Evolutionary conservation across 2,329 filamentous ascomycete species (phyloP), one percentile per base, ranked within the genome.

Genomic region (Fusarium mexicanum): DNA sequence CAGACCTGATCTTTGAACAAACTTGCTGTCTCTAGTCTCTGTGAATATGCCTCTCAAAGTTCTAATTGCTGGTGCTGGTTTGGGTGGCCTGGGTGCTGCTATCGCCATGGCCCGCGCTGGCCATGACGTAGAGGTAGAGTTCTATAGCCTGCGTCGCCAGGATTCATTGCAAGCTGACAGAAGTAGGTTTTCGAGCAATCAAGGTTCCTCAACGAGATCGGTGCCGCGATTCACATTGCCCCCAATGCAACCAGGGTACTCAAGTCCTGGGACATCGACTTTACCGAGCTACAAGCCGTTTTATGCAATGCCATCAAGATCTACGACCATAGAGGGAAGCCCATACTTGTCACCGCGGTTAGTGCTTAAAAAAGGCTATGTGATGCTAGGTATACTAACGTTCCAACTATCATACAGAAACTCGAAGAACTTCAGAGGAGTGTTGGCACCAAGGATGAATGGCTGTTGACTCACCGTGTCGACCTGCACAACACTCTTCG

Each of bases 101-200:
- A 66, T 66, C 10, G 58, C 63, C n/a, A 38, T 66, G n/a, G 61
- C 63, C n/a, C 63, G 63, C 14, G 58, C 63, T 16, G 63, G 59
- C 9, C 63, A 66, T 22, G 5, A 63, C 2, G 59, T 66, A 5
- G 63, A 66, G 41, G 63, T 63, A 40, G 9, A 17, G 9, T 24
- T 12, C 2, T 13, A 24, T 20, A 24, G 16, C 3, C 16, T 24
- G 3, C 6, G 1, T 8, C 12, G 3, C 20, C 16, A 26, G 2
- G 5, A 4, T 5, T 2, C 12, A 17, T 4, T 4, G 2, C 18
- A 29, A 20, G 11, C 22, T 66, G 17, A 66, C 7, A n/a, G 4
- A 8, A 24, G 14, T 31, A 66, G 63, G 35, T 66, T 7, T 66
- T 66, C 3, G 63, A 66, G n/a, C 63, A 66, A 63, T 66, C 63